Evolutionary conservation across 2,329 filamentous ascomycete genomes (phyloP).

Genomic region (Ophiocordyceps camponoti-rufipedis): DNA sequence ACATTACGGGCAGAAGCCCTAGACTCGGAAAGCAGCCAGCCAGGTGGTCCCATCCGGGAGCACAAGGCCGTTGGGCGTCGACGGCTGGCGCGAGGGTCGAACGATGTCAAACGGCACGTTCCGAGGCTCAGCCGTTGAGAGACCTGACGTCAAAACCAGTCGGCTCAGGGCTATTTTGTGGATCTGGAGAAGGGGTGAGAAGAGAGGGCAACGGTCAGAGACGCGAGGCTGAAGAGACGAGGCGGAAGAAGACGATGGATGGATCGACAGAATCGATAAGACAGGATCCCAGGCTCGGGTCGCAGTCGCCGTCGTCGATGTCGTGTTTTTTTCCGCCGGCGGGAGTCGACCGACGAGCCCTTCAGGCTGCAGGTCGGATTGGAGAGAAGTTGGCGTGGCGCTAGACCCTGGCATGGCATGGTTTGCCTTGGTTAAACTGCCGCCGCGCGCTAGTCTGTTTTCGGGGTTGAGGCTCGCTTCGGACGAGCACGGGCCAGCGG

Average conservation of each 20-base stretch:
- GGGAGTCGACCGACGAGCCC: neutral
- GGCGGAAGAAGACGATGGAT: neutral
- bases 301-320: neutral
- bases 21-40: constrained; percentile 3
- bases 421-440: constrained; percentile 3
- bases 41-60: constrained; percentile 5
- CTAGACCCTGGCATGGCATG: constrained; percentile 2
- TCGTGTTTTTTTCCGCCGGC: neutral
- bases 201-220: neutral
- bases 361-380: neutral
- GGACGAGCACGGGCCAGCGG: neutral
- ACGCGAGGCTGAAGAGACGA: neutral
- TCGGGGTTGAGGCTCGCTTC: constrained; percentile 1
- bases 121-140: neutral
- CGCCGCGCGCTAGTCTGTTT: constrained; percentile 4
- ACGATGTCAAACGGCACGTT: neutral
- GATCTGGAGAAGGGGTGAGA: neutral
- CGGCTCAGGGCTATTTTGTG: neutral
- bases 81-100: neutral
- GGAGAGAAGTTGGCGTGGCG: constrained; percentile 6
- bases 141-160: neutral
- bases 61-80: neutral
- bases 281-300: neutral
- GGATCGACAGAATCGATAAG: neutral
- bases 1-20: constrained; percentile 8